These are phyloP conservation scores for Phytophthora kernoviae DNA, from an alignment of 352 stramenopile genomes.

Conservation along the genomic window DNA sequence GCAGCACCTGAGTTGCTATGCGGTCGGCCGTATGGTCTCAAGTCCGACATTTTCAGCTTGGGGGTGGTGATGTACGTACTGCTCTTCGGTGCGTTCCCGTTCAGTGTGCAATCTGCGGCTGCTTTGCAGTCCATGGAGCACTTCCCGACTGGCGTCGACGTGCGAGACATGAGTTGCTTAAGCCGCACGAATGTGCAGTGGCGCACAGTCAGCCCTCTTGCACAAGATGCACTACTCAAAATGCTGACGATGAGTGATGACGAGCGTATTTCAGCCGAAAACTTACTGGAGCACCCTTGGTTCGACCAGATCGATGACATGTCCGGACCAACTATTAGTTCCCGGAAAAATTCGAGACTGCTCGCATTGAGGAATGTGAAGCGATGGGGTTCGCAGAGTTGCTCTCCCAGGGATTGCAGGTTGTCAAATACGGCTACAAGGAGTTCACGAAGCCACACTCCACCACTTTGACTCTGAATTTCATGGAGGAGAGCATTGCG, in stretches of 20 bases:
- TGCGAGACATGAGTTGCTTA: conserved; percentile 85
- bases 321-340: background rate
- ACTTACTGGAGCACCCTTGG: conserved; percentile 70
- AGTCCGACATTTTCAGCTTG: conserved; percentile 83
- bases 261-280: conserved; percentile 66
- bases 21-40: conserved; percentile 70
- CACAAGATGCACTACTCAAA: conserved; percentile 64
- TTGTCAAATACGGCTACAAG: conserved; percentile 64
- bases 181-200: conserved; percentile 60
- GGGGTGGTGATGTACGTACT: conserved; percentile 82
- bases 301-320: conserved; percentile 40
- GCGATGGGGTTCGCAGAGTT: conserved; percentile 69
- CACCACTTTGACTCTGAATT: conserved; percentile 58
- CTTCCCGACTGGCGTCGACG: conserved; percentile 64
- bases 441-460: conserved; percentile 47
- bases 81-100: conserved; percentile 79
- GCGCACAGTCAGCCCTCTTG: conserved; percentile 51
- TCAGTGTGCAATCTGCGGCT: conserved; percentile 74
- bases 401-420: conserved; percentile 59
- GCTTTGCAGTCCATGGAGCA: conserved; percentile 67
- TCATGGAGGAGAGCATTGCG: conserved; percentile 49
- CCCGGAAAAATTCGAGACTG: conserved; percentile 17
- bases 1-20: conserved; percentile 74
- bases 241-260: conserved; percentile 58
- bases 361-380: conserved; percentile 58